These are phyloP conservation scores for Debaryomycetaceae sp. DNA, from an alignment of 1,139 yeast genomes.

Conservation along the genomic window DNA sequence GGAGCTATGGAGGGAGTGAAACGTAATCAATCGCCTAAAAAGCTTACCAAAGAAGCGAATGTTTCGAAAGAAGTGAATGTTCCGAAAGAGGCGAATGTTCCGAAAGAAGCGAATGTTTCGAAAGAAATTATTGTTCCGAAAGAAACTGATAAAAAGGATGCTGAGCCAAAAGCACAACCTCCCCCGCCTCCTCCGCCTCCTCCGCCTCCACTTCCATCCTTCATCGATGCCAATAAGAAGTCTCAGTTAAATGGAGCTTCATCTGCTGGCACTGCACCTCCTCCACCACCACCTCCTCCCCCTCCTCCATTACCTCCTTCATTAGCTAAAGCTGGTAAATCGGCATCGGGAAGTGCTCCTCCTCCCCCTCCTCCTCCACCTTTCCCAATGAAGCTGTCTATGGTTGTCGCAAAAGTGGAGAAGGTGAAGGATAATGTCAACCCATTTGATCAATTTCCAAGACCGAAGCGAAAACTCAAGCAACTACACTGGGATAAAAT, in stretches of 20 bases:
- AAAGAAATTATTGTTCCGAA: slow-evolving; percentile 11
- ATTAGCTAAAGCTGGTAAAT: slow-evolving; percentile 19
- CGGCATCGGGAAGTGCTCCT: slow-evolving; percentile 15
- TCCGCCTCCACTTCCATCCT: slow-evolving; percentile 37
- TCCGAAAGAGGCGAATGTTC: slow-evolving; percentile 8
- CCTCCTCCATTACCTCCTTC: slow-evolving; percentile 16
- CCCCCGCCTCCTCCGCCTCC: slow-evolving; percentile 20
- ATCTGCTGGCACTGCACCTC: slow-evolving; percentile 22
- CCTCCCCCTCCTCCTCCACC: slow-evolving; percentile 24
- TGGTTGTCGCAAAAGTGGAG: slow-evolving; percentile 6
- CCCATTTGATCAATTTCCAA: slow-evolving; percentile 59
- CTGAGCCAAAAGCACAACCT: slow-evolving; percentile 3
- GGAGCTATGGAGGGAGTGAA: not conserved
- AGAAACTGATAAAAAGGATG: not conserved
- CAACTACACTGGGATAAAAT: slow-evolving; percentile 85
- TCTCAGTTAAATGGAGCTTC: slow-evolving; percentile 8
- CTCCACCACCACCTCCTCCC: slow-evolving; percentile 21
- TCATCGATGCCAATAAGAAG: slow-evolving; percentile 19
- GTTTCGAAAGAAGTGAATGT: not conserved
- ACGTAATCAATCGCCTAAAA: not conserved
- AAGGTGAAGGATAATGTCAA: slow-evolving; percentile 11
- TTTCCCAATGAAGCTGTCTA: slow-evolving; percentile 13
- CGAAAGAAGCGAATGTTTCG: slow-evolving; percentile 1
- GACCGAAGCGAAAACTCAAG: slow-evolving; percentile 75
- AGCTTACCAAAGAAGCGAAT: not conserved